Percentiles rank a stretch among this genome's conserved stretches.
Conservation (phyloP, 352 stramenopile species). For the Phytophthora hibernalis region DNA sequence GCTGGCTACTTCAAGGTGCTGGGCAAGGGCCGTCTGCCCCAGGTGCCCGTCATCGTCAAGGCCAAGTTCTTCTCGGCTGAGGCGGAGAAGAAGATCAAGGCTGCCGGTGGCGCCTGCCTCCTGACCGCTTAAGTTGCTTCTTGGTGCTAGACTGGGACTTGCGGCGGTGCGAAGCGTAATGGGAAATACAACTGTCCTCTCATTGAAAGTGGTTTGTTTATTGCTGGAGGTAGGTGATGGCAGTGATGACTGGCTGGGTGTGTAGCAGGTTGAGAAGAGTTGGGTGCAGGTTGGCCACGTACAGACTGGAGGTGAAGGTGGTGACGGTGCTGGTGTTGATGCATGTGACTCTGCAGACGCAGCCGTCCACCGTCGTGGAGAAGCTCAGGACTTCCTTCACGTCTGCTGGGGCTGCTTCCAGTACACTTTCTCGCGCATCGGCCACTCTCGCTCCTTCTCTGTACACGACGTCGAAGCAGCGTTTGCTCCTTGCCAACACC, state of each 20-base stretch:
- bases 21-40: slow-evolving; percentile 98
- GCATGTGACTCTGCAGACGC: slow-evolving; percentile 49
- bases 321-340: slow-evolving; percentile 12
- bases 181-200: slow-evolving; percentile 68
- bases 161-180: slow-evolving; percentile 81
- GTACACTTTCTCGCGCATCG: slow-evolving; percentile 39
- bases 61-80: slow-evolving; percentile 99
- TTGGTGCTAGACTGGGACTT: slow-evolving; percentile 8
- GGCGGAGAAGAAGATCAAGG: slow-evolving; percentile 99
- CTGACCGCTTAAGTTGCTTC: slow-evolving; percentile 94
- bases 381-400: slow-evolving; percentile 59
- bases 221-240: slow-evolving; percentile 15
- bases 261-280: slow-evolving; percentile 21
- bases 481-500: slow-evolving; percentile 26
- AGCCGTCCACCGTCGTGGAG: slow-evolving; percentile 44
- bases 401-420: slow-evolving; percentile 34
- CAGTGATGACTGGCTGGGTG: neutral
- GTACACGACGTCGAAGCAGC: slow-evolving; percentile 62
- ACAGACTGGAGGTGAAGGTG: slow-evolving; percentile 37
- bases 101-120: slow-evolving; percentile 97
- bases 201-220: slow-evolving; percentile 19
- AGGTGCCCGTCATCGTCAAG: slow-evolving; percentile 99
- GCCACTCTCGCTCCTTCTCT: slow-evolving; percentile 27
- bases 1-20: slow-evolving; percentile 99
- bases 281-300: slow-evolving; percentile 35